phyloP scores from a whole-genome alignment of 768 basidiomycete species.

The Pulveroboletus ravenelii region DNA sequence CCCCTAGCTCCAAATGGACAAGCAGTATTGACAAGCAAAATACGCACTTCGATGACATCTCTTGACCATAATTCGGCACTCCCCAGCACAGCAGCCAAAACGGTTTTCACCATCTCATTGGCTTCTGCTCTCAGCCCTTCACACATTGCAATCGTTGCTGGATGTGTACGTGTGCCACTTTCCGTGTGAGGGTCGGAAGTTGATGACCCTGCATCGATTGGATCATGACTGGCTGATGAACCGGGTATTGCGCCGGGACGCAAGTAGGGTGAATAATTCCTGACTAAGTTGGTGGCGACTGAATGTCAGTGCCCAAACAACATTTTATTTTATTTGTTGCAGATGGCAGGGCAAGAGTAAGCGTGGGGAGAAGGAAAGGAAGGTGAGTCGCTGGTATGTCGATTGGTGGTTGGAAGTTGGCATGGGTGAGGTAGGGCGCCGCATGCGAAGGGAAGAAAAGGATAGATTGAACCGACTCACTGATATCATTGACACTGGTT shows the following conservation, averaged over 20 bases:
- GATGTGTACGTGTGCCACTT: constrained; percentile 46
- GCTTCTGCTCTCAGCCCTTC: constrained; percentile 62
- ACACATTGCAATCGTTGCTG: constrained; percentile 65
- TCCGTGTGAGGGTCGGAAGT: constrained; percentile 39
- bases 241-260: constrained; percentile 27
- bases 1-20: neutral
- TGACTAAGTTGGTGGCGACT: constrained; percentile 88
- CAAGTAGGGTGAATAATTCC: constrained; percentile 88
- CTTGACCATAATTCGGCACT: constrained; percentile 53
- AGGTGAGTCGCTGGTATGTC: constrained; percentile 21
- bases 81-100: constrained; percentile 29
- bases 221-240: constrained; percentile 6
- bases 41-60: constrained; percentile 41
- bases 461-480: constrained; percentile 49
- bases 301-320: constrained; percentile 58
- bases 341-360: constrained; percentile 31
- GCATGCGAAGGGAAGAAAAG: constrained; percentile 15
- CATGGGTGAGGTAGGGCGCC: constrained; percentile 12
- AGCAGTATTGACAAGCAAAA: constrained; percentile 1
- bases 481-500: constrained; percentile 72
- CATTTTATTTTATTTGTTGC: constrained; percentile 20
- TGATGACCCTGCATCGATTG: constrained; percentile 1
- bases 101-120: constrained; percentile 67
- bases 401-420: constrained; percentile 26
- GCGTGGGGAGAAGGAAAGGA: constrained; percentile 27